phyloP scores from a whole-genome alignment of 2,329 filamentous ascomycete genomes.

The Chrysoporthe puriensis region DNA sequence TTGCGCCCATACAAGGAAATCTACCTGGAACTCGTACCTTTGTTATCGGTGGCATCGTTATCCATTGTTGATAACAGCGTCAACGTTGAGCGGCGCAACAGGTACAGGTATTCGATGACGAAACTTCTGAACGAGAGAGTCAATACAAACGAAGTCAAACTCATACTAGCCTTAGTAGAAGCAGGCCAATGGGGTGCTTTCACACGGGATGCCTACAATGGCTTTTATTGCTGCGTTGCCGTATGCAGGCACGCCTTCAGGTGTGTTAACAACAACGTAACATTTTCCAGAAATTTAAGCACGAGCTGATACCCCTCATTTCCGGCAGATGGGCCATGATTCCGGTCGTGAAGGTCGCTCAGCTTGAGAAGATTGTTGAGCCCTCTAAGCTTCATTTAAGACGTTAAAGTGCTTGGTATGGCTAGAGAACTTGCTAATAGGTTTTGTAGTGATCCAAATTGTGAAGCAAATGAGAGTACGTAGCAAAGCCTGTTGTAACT shows the following conservation, averaged over 20 bases:
- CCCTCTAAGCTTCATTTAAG: neutral
- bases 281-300: too few relatives aligned
- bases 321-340: conserved; percentile 1
- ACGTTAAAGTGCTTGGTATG: neutral
- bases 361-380: neutral
- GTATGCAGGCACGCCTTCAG: neutral
- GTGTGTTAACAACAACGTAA: neutral
- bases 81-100: neutral
- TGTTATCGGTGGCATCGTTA: neutral
- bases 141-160: neutral
- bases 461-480: neutral
- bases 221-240: conserved; percentile 1
- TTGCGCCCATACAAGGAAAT: neutral
- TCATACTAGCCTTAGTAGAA: neutral
- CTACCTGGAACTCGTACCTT: neutral
- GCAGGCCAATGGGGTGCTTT: neutral
- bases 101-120: neutral
- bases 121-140: neutral
- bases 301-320: too few relatives aligned
- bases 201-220: neutral
- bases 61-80: neutral
- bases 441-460: neutral
- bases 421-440: neutral
- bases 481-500: neutral
- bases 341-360: neutral